Evolutionary conservation across 352 stramenopile genomes (phyloP), one percentile per base, ranked within the genome.

Genomic region (Globisporangium acanthophoron): DNA sequence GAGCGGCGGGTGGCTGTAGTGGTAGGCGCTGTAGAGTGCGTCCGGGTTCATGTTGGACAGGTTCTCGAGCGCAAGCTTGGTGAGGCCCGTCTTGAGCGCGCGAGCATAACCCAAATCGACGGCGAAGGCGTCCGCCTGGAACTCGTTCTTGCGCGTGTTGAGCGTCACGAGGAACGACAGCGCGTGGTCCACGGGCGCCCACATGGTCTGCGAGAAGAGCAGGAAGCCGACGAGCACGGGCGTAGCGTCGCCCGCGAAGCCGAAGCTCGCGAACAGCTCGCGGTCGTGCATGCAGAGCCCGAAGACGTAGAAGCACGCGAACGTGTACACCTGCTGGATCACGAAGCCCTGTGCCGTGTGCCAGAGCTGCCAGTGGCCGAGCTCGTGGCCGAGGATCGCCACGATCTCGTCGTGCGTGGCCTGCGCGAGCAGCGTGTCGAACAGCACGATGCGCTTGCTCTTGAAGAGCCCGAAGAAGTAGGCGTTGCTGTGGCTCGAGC

Each of bases 21-120:
- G 96, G 69, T 98, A 98, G 13, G 86, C 90, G 37, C 84, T 96
- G 77, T 98, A 99, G 64, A 94, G 86, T 56, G 54, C 62, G 74
- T 99, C 96, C 41, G 93, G 90, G 68, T 97, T 97, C 91, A 99
- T 98, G 66, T 98, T 98, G 64, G 86, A 87, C 27, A 99, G 73
- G 70, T 99, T 99, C 70, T 99, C 96, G 56, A 99, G 84, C 70
- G 92, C 87, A 50, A 99, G 96, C 80, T 99, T 99, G 48, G 90
- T 95, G 41, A 99, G 84, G 6, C 96, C 97, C 35, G 81, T 94
- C 70, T 98, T 92, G 35, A 99, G 78, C n/a, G 78, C 79, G 40
- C 83, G 61, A 18, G 82, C 93, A 69, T 97, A 88, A 5, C 90
- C 94, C 7, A 99, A 71, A 53, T 93, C 81, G 0, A 98, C 90